Conservation (phyloP, 2,329 filamentous ascomycete genomes). For the Fusarium sp. region DNA sequence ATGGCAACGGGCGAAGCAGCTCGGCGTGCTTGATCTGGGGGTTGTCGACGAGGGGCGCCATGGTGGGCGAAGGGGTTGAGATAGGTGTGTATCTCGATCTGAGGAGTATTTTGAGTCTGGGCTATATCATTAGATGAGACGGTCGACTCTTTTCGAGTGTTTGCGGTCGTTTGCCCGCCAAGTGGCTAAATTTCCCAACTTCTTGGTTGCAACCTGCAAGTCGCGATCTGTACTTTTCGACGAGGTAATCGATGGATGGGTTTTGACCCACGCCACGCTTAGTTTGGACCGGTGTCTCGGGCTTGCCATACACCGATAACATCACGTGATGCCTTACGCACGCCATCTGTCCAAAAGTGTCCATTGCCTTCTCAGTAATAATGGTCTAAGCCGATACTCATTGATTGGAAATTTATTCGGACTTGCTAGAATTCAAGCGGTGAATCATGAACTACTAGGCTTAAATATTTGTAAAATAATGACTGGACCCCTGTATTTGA, state of each 20-base stretch:
- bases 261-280: slow-evolving; percentile 23
- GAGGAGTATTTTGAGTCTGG: background rate
- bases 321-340: slow-evolving; percentile 26
- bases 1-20: slow-evolving; percentile 86
- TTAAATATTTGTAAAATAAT: no score
- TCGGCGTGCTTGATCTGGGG: slow-evolving; percentile 88
- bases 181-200: slow-evolving; percentile 32
- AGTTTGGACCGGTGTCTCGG: slow-evolving; percentile 32
- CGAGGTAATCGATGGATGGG: slow-evolving; percentile 36
- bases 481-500: no score
- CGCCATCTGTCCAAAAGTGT: slow-evolving; percentile 20
- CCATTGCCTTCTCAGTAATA: slow-evolving; percentile 24
- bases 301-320: slow-evolving; percentile 31
- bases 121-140: slow-evolving; percentile 12
- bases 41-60: slow-evolving; percentile 90
- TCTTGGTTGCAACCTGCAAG: slow-evolving; percentile 37
- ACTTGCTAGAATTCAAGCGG: background rate
- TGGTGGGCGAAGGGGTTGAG: slow-evolving; percentile 50
- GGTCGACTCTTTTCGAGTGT: slow-evolving; percentile 4
- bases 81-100: slow-evolving; percentile 26
- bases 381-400: background rate
- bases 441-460: background rate
- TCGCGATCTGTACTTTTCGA: slow-evolving; percentile 50
- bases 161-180: slow-evolving; percentile 25
- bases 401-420: background rate